These are phyloP conservation scores for Aegilops tauschii DNA, from an alignment of 176 grass and related monocot genomes.

Conservation along the genomic window DNA sequence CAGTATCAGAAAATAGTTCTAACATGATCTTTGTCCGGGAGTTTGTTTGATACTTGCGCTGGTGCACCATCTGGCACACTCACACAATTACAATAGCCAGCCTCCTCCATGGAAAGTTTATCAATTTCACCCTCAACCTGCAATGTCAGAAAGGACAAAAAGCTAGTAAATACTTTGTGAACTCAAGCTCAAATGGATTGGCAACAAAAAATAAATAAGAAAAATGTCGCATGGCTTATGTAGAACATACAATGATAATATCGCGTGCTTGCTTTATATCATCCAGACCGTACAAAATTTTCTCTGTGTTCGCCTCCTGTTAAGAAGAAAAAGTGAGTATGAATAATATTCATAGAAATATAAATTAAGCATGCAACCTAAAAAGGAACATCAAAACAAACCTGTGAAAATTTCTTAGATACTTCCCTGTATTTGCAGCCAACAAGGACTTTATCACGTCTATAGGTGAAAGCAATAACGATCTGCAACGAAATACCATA, in stretches of 20 bases:
- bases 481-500: constrained; percentile 50
- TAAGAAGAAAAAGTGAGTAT: constrained; percentile 21
- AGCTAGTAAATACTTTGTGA: constrained; percentile 18
- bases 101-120: constrained; percentile 98
- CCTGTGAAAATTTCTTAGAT: constrained; percentile 84
- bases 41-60: constrained; percentile 39
- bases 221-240: background rate
- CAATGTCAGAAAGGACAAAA: constrained; percentile 1
- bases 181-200: background rate
- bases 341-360: constrained; percentile 12
- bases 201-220: background rate
- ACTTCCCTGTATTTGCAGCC: constrained; percentile 86
- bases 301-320: constrained; percentile 79
- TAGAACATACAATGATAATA: constrained; percentile 87
- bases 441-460: constrained; percentile 61
- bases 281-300: constrained; percentile 92
- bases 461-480: constrained; percentile 88
- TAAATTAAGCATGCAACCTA: constrained; percentile 4
- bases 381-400: constrained; percentile 28
- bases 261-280: constrained; percentile 70
- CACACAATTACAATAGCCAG: constrained; percentile 83
- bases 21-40: constrained; percentile 60
- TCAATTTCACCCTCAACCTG: constrained; percentile 97
- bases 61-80: constrained; percentile 88
- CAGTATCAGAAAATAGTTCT: constrained; percentile 23